Percentiles rank a stretch among this genome's conserved stretches.
Conservation (phyloP, 345 rosid genomes). For the Melaleuca alternifolia region DNA sequence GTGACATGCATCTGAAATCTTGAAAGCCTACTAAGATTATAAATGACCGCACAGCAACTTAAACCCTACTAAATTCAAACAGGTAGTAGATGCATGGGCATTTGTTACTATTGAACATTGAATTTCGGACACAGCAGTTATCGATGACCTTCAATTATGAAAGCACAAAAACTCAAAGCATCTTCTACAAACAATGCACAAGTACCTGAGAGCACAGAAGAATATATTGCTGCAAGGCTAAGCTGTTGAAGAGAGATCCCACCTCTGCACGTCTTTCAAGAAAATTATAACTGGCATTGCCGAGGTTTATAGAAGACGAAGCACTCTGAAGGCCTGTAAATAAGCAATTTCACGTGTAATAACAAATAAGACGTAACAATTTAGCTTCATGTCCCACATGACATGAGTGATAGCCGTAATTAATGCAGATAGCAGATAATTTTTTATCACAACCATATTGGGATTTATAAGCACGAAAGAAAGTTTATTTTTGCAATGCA, state of each 20-base stretch:
- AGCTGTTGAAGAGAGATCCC: conserved; percentile 58
- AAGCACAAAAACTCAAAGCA: background rate
- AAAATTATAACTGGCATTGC: conserved; percentile 11
- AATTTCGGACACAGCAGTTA: background rate
- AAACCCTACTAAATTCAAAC: background rate
- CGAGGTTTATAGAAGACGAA: conserved; percentile 4
- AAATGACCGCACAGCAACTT: background rate
- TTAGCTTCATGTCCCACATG: background rate
- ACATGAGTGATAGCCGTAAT: background rate
- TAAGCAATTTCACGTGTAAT: background rate
- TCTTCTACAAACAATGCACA: background rate
- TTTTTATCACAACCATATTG: background rate
- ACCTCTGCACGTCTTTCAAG: conserved; percentile 10
- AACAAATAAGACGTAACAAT: background rate
- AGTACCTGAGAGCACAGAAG: conserved; percentile 78
- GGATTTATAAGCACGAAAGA: background rate
- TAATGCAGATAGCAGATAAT: background rate
- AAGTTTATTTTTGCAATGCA: background rate
- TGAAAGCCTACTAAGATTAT: background rate
- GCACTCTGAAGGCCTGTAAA: conserved; percentile 15
- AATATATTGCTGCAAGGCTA: conserved; percentile 76
- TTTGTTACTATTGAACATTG: background rate
- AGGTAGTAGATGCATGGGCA: background rate
- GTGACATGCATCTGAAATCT: background rate
- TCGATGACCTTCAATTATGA: background rate